phyloP scores from a whole-genome alignment of 169 alveolate species.

The Blepharisma undulans region DNA sequence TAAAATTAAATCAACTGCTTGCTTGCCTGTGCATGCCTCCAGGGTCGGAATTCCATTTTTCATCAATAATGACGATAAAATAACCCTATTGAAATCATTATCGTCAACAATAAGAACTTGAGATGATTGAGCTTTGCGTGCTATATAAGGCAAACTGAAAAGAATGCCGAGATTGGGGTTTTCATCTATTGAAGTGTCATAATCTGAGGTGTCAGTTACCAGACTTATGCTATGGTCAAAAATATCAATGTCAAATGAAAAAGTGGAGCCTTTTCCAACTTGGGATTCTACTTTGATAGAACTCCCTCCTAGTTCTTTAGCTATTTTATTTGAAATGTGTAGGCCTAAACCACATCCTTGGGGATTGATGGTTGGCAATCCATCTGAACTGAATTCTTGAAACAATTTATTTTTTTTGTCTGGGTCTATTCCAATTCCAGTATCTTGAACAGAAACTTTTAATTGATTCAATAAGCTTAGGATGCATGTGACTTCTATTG shows the following conservation, averaged over 20 bases:
- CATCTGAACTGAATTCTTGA: neutral
- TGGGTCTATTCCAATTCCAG: conserved; percentile 11
- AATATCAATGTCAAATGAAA: neutral
- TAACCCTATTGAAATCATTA: neutral
- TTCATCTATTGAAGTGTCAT: neutral
- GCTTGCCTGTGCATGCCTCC: neutral
- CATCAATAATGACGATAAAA: neutral
- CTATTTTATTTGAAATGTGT: neutral
- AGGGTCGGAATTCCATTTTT: neutral
- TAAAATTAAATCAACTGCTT: conserved; percentile 13
- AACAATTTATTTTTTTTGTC: neutral
- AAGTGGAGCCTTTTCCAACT: neutral
- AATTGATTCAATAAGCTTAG: neutral
- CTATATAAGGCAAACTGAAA: neutral
- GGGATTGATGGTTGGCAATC: neutral
- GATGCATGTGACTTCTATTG: neutral
- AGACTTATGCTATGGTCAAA: neutral
- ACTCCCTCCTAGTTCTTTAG: neutral
- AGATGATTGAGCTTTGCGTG: neutral
- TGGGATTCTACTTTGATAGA: neutral
- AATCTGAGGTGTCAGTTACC: neutral
- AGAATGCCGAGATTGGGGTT: neutral
- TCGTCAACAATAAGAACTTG: conserved; percentile 9
- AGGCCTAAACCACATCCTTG: conserved; percentile 22
- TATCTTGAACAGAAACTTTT: neutral